Evolutionary conservation across 1,284 basidiomycete genomes (phyloP).

Genomic region (Trichosporon coremiiforme): DNA sequence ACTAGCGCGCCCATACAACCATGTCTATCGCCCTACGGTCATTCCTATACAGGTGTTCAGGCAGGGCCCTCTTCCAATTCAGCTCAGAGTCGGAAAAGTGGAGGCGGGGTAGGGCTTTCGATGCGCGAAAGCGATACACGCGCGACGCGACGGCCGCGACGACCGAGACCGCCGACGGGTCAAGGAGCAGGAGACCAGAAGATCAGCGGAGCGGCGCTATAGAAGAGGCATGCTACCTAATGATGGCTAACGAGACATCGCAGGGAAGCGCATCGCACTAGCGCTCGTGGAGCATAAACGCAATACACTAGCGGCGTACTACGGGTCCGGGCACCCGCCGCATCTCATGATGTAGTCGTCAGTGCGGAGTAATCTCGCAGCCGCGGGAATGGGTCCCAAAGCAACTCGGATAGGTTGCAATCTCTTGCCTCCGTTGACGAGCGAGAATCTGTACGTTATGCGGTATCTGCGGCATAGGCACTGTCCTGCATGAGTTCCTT

Average conservation of each 20-base stretch:
- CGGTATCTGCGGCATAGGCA: conserved; percentile 1
- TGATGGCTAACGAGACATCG: neutral
- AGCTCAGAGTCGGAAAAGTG: neutral
- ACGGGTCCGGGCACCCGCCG: neutral
- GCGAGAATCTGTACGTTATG: neutral
- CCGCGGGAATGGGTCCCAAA: neutral
- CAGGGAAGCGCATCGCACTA: neutral
- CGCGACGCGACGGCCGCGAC: neutral
- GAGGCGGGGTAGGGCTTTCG: neutral
- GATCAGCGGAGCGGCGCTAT: neutral
- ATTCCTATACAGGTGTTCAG: neutral
- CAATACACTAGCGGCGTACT: neutral
- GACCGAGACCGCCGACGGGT: neutral
- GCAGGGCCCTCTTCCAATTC: neutral
- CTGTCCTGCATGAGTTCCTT: neutral
- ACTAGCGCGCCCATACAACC: neutral
- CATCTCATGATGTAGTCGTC: conserved; percentile 3
- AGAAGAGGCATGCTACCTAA: neutral
- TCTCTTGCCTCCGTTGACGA: neutral
- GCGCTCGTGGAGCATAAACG: neutral
- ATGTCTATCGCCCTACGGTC: neutral
- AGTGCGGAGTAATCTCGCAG: neutral
- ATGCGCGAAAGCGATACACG: neutral
- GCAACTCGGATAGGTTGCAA: neutral
- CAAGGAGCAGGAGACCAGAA: neutral